Base-by-base conservation (phyloP, 371 early-diverging fungal genomes). In the Capillidium rhysosporum region DNA sequence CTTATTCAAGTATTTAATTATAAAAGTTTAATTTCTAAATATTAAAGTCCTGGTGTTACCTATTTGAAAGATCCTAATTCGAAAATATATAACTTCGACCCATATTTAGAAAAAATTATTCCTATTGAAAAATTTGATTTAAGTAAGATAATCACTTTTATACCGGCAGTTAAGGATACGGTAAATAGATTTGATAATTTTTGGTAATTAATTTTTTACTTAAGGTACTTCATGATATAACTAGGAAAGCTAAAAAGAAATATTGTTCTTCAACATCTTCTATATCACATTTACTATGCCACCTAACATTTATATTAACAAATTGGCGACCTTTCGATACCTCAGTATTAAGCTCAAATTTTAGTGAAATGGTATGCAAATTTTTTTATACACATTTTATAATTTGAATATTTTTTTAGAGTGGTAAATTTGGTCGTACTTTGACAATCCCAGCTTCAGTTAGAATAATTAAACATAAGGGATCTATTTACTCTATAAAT, bases 251-350 rank as follows among this genome's bases (percentile, higher is more conserved):
- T 31, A 59, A 67, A 0, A 63, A 65, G 51, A 70, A 61, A 26
- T 92, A 81, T 65, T 69, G 79, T 21, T 82, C 87, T 0, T 90
- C 93, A 1, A 95, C 96, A 1, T 92, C 92, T 5, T 90, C 92
- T 1, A 78, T 87, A 56, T 83, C 91, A 9, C 61, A 73, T 2
- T 59, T 73, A 0, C 65, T 95, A 2, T 76, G 89, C 0, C 86
- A 90, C 24, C 60, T 90, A 43, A 86, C 87, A 55, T 84, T 82
- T 60, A 56, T 73, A 18, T 65, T 92, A 24, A 77, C 90, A 1
- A 71, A 70, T 9, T 72, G 76, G 56, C 78, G 72, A 57, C 71
- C 69, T 16, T 65, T 84, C 5, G 71, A 89, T 58, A 71, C 66
- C 0, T 63, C 64, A 1, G 59, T 64, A 7, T 63, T 91, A 43